phyloP scores from a whole-genome alignment of 2,329 filamentous ascomycete genomes.

The Colletotrichum tofieldiae region DNA sequence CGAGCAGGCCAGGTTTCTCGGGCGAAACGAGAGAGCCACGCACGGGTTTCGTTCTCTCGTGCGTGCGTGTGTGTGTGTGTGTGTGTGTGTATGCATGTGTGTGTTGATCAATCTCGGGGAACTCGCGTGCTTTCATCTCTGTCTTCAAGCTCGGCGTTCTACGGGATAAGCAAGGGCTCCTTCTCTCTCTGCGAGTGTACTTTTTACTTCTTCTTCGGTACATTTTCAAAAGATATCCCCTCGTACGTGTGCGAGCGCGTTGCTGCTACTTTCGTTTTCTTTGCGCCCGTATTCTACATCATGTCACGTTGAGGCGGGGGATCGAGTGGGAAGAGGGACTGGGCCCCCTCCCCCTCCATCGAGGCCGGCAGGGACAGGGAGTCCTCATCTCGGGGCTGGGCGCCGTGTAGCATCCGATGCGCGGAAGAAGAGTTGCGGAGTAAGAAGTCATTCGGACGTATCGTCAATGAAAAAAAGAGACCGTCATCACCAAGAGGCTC shows the following conservation, averaged over 20 bases:
- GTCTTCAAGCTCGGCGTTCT: conserved; percentile 3
- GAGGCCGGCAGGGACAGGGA: not conserved
- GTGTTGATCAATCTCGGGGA: not conserved
- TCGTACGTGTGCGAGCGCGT: not conserved
- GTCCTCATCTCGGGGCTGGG: too few species aligned
- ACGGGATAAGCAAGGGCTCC: not conserved
- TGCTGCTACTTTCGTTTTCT: not conserved
- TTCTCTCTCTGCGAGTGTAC: not conserved
- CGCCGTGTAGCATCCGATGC: not conserved
- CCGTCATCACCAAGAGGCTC: not conserved
- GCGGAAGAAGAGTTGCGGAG: not conserved
- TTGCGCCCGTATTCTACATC: not conserved
- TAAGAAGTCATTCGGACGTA: too few species aligned
- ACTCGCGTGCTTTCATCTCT: not conserved
- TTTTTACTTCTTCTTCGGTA: not conserved
- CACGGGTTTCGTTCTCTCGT: not conserved
- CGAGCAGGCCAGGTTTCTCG: not conserved
- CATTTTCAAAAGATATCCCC: conserved; percentile 3
- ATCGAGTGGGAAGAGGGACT: not conserved
- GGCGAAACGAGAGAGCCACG: not conserved
- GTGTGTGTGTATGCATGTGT: not conserved
- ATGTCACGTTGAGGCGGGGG: not conserved
- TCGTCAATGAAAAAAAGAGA: not conserved
- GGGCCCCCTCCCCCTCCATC: too few species aligned
- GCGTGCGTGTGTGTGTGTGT: not conserved